These are phyloP conservation scores for Mesembryanthemum crystallinum DNA, from an alignment of 148 eudicot genomes.

Conservation along the genomic window DNA sequence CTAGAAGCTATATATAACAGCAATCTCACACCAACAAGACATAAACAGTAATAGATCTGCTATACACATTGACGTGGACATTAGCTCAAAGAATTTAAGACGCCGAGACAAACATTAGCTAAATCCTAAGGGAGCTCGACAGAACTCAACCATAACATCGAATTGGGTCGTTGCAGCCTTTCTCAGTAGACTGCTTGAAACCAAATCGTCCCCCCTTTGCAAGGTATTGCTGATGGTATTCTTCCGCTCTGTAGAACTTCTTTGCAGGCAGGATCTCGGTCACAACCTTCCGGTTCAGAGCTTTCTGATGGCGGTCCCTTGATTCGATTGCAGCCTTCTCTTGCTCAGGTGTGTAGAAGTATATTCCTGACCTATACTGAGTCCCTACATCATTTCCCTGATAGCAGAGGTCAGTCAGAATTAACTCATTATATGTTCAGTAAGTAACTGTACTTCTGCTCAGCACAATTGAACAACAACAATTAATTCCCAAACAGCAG, in stretches of 20 bases:
- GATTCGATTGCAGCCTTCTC: slow-evolving; percentile 74
- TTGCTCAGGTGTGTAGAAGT: slow-evolving; percentile 82
- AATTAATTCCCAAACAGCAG: not conserved
- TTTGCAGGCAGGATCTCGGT: slow-evolving; percentile 79
- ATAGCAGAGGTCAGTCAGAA: slow-evolving; percentile 11
- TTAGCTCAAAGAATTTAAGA: not conserved
- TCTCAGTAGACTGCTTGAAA: slow-evolving; percentile 59
- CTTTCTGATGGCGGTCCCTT: slow-evolving; percentile 54
- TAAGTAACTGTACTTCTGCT: not conserved
- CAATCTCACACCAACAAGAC: slow-evolving; percentile 2
- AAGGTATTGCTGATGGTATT: slow-evolving; percentile 89
- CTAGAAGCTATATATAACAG: not conserved
- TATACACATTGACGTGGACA: not conserved
- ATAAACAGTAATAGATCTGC: not conserved
- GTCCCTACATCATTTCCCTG: slow-evolving; percentile 84
- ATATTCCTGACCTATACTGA: slow-evolving; percentile 84
- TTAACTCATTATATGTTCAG: too few relatives aligned
- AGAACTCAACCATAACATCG: slow-evolving; percentile 72
- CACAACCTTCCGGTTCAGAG: slow-evolving; percentile 61
- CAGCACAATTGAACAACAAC: too few relatives aligned
- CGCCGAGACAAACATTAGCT: not conserved
- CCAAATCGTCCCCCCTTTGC: slow-evolving; percentile 83
- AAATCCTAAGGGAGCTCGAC: not conserved
- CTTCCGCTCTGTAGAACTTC: slow-evolving; percentile 82
- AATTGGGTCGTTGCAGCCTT: slow-evolving; percentile 90